These are phyloP conservation scores for Trichoderma brevicompactum DNA, from an alignment of 2,329 filamentous ascomycete genomes.

Conservation along the genomic window DNA sequence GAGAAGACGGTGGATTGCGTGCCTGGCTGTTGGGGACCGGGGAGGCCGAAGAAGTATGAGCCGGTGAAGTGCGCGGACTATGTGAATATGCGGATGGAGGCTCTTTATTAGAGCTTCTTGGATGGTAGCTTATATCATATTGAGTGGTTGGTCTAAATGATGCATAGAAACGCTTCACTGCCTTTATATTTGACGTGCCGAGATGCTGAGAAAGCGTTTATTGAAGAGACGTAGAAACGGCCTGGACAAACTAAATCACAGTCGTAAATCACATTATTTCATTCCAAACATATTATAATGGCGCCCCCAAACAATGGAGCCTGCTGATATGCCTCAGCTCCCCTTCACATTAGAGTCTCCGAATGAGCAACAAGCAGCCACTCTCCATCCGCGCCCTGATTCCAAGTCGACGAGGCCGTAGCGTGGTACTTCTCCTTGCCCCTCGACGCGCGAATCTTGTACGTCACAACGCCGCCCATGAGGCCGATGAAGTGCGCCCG, in stretches of 20 bases:
- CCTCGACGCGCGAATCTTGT: conserved; percentile 23
- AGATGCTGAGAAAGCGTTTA: not conserved
- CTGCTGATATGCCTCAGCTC: not conserved
- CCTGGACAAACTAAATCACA: not conserved
- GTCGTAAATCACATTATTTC: conserved; percentile 8
- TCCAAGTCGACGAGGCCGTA: conserved; percentile 28
- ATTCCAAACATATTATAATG: not conserved
- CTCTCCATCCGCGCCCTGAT: conserved; percentile 27
- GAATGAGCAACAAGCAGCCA: conserved; percentile 25
- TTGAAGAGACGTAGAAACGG: not conserved
- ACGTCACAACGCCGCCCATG: conserved; percentile 30
- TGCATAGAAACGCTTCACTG: too few relatives aligned
- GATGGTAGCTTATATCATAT: not conserved
- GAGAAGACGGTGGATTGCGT: conserved; percentile 57
- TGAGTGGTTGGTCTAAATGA: too few relatives aligned
- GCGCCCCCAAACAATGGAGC: conserved; percentile 17
- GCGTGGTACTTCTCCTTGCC: conserved; percentile 25
- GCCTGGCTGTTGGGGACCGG: conserved; percentile 48
- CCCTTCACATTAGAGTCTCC: conserved; percentile 11
- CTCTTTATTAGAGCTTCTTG: conserved; percentile 19
- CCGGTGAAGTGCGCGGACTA: conserved; percentile 43
- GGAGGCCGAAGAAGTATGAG: conserved; percentile 54
- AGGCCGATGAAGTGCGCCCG: conserved; percentile 25
- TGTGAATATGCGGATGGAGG: conserved; percentile 37
- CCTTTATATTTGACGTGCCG: not conserved